Conservation (phyloP, 306 rosid species). For the Vachellia pachyceras region DNA sequence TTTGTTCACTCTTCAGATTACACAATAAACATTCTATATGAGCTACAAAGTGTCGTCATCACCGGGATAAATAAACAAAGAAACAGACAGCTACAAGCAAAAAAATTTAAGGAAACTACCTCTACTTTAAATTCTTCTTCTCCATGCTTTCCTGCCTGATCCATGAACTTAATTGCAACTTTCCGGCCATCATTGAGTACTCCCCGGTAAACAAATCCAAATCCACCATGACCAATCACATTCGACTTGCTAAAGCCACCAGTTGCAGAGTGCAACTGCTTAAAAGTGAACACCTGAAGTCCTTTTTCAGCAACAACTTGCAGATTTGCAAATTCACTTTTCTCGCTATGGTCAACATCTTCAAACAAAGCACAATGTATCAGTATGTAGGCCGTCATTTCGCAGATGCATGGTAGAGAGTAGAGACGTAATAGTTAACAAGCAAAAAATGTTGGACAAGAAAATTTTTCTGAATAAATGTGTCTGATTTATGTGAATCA, state of each 20-base stretch:
- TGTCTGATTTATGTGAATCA: slow-evolving; percentile 11
- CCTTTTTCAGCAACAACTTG: slow-evolving; percentile 76
- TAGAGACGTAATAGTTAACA: not conserved
- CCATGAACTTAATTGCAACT: slow-evolving; percentile 94
- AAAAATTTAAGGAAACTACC: slow-evolving; percentile 53
- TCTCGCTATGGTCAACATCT: slow-evolving; percentile 54
- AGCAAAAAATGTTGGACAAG: slow-evolving; percentile 10
- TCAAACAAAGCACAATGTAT: slow-evolving; percentile 40
- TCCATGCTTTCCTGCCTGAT: slow-evolving; percentile 94
- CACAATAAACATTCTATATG: slow-evolving; percentile 16
- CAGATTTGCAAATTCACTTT: slow-evolving; percentile 59
- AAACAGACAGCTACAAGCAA: slow-evolving; percentile 21
- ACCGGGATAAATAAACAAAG: not conserved
- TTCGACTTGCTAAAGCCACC: slow-evolving; percentile 94
- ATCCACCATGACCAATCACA: slow-evolving; percentile 94
- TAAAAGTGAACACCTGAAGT: slow-evolving; percentile 83
- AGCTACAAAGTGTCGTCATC: not conserved
- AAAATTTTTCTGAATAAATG: slow-evolving; percentile 13
- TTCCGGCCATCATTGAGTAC: slow-evolving; percentile 84
- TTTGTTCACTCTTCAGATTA: not conserved
- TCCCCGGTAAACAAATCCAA: slow-evolving; percentile 91
- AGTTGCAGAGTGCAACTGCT: slow-evolving; percentile 95
- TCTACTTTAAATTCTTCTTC: slow-evolving; percentile 96
- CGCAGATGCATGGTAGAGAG: not conserved
- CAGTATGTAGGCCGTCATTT: slow-evolving; percentile 40